Conservation (phyloP, 306 rosid species). For the Nissolia schottii region DNA sequence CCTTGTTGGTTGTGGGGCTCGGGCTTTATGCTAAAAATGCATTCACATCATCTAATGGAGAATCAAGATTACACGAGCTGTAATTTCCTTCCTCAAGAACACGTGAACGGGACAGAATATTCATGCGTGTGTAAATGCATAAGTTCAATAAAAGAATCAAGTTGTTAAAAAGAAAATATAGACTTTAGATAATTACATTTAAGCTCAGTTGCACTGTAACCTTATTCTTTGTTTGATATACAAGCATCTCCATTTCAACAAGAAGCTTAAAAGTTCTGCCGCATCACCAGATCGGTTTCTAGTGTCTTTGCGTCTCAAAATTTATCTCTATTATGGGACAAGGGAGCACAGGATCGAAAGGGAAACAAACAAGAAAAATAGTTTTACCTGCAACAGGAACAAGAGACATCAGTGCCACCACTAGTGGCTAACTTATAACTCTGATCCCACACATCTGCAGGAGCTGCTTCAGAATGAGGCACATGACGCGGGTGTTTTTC, state of each 20-base stretch:
- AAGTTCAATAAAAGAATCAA: conserved; percentile 23
- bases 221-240: not conserved
- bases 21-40: conserved; percentile 29
- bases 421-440: conserved; percentile 54
- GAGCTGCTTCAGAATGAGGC: conserved; percentile 65
- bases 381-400: conserved; percentile 57
- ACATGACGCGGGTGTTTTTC: conserved; percentile 83
- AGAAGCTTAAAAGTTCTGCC: not conserved
- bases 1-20: conserved; percentile 34
- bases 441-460: conserved; percentile 61
- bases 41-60: conserved; percentile 16
- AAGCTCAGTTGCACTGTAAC: not conserved
- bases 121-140: conserved; percentile 2
- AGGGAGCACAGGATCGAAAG: not conserved
- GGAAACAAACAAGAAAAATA: not conserved
- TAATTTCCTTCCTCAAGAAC: conserved; percentile 3
- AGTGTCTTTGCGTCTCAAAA: not conserved
- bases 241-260: not conserved
- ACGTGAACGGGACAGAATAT: not conserved
- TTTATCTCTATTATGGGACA: not conserved
- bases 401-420: conserved; percentile 34
- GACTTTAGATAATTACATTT: conserved; percentile 7
- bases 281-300: not conserved
- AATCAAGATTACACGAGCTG: conserved; percentile 20
- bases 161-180: not conserved